Evolutionary conservation across 352 stramenopile genomes (phyloP).

Genomic region (Phytopythium helicoides): DNA sequence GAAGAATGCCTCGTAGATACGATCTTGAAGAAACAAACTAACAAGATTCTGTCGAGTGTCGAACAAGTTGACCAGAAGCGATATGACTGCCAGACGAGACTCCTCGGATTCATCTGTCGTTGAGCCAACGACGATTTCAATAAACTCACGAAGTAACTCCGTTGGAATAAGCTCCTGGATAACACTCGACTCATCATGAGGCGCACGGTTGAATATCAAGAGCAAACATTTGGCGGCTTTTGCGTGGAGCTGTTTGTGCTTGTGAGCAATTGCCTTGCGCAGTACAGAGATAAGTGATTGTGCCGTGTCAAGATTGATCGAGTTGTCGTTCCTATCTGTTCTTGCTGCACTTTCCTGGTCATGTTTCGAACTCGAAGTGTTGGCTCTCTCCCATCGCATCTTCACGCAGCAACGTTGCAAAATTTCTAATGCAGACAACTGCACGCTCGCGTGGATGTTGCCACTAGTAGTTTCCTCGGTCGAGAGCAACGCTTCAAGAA

Average conservation of each 20-base stretch:
- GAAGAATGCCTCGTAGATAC: conserved; percentile 61
- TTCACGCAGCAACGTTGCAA: conserved; percentile 74
- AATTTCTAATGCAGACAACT: conserved; percentile 59
- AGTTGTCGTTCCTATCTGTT: background rate
- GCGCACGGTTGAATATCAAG: conserved; percentile 49
- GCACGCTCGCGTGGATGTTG: conserved; percentile 58
- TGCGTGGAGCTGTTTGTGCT: conserved; percentile 53
- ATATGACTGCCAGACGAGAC: conserved; percentile 57
- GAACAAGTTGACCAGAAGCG: conserved; percentile 67
- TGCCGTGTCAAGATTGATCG: conserved; percentile 30
- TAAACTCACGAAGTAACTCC: conserved; percentile 52
- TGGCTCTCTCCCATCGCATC: conserved; percentile 48
- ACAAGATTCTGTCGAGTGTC: conserved; percentile 54
- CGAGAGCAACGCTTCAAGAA: conserved; percentile 38
- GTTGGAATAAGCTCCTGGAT: conserved; percentile 42
- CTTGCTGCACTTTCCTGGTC: conserved; percentile 2
- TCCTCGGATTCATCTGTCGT: conserved; percentile 63
- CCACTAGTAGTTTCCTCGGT: conserved; percentile 22
- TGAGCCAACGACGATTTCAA: conserved; percentile 44
- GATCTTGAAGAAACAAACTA: conserved; percentile 49
- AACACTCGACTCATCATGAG: conserved; percentile 21
- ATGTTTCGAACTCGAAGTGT: conserved; percentile 8
- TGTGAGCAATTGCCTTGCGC: conserved; percentile 48
- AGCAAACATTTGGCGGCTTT: conserved; percentile 71
- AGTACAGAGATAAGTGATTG: conserved; percentile 44